Evolutionary conservation across 257 asterid species (phyloP).

Genomic region (Fraxinus cuspidata): DNA sequence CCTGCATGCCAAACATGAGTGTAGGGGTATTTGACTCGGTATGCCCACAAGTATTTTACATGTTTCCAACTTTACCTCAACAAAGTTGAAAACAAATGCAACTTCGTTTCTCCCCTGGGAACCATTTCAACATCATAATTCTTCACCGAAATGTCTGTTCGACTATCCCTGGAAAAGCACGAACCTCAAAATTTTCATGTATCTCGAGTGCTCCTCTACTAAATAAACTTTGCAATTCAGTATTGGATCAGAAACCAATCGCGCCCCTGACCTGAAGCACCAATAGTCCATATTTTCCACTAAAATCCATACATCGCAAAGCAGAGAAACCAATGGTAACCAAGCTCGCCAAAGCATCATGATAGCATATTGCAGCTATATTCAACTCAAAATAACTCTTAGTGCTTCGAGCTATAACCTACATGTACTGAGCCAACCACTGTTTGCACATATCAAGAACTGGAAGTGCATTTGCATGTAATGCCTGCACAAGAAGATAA

Average conservation of each 20-base stretch:
- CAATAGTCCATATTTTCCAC: conserved; percentile 16
- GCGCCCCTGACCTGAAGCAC: conserved; percentile 10
- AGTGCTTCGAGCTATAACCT: conserved; percentile 28
- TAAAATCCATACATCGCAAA: conserved; percentile 17
- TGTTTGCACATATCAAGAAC: conserved; percentile 99
- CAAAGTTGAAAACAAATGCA: conserved; percentile 10
- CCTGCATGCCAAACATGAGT: background rate
- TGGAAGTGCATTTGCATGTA: conserved; percentile 96
- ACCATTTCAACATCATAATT: background rate
- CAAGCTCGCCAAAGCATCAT: conserved; percentile 17
- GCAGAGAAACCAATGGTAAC: background rate
- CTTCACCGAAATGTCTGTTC: conserved; percentile 13
- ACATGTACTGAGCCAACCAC: conserved; percentile 96
- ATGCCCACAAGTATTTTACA: conserved; percentile 11
- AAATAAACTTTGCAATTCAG: conserved; percentile 7
- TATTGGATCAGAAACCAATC: conserved; percentile 4
- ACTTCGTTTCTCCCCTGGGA: conserved; percentile 13
- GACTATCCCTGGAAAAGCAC: background rate
- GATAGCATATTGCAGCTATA: conserved; percentile 15
- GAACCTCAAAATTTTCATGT: background rate
- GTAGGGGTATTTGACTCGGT: background rate
- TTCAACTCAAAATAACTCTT: conserved; percentile 29
- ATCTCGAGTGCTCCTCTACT: conserved; percentile 2
- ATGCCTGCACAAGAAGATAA: conserved; percentile 58
- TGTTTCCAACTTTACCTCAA: conserved; percentile 12